Evolutionary conservation across 805 yeast species (phyloP).

Genomic region (Dipodascus geniculatus): DNA sequence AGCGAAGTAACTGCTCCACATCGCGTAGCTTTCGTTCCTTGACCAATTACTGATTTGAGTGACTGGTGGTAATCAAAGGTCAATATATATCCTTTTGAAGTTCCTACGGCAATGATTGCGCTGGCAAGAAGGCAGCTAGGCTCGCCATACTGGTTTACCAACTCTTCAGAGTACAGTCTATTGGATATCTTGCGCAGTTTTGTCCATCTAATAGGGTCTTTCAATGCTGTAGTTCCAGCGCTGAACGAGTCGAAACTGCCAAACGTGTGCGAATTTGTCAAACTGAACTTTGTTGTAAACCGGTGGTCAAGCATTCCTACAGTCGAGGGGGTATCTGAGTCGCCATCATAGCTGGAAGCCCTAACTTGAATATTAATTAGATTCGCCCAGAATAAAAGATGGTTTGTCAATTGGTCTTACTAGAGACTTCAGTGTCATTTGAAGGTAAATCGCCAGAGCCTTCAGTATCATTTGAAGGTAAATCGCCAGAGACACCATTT

Average conservation of each 20-base stretch:
- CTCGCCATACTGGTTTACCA: slow-evolving; percentile 35
- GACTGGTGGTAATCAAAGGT: slow-evolving; percentile 61
- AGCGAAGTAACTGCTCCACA: slow-evolving; percentile 43
- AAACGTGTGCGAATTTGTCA: background rate
- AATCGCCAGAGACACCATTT: no score
- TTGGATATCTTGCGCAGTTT: slow-evolving; percentile 31
- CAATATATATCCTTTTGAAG: slow-evolving; percentile 50
- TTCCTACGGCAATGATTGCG: slow-evolving; percentile 43
- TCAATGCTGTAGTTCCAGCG: background rate
- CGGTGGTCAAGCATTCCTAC: background rate
- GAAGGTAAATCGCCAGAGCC: no score
- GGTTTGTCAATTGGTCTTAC: no score
- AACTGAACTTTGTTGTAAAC: background rate
- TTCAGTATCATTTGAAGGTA: no score
- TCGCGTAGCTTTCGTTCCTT: slow-evolving; percentile 21
- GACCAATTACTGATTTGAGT: slow-evolving; percentile 33
- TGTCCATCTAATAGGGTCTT: slow-evolving; percentile 24
- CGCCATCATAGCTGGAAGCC: background rate
- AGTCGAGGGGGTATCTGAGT: background rate
- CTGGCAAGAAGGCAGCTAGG: slow-evolving; percentile 31
- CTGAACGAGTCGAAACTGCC: slow-evolving; percentile 3
- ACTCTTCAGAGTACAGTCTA: slow-evolving; percentile 25
- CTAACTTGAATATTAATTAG: background rate
- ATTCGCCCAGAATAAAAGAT: background rate
- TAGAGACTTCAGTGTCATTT: no score